Evolutionary conservation across 495 filamentous ascomycete genomes (phyloP).

Genomic region (Xylaria acuta): DNA sequence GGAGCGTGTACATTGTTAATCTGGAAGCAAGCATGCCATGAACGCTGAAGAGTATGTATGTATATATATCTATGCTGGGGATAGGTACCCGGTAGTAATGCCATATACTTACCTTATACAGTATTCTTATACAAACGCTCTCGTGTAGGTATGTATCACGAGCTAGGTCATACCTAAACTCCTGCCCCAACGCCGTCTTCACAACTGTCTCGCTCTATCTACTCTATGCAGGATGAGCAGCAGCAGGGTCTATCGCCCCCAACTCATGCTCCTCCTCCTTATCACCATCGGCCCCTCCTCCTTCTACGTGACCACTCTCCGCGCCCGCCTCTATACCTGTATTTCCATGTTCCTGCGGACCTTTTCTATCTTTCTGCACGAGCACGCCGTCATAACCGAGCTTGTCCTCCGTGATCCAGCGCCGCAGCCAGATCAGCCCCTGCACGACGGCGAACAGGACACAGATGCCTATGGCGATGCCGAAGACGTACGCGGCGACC

Average conservation of each 20-base stretch:
- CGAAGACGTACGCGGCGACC: constrained; percentile 65
- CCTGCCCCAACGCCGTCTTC: neutral
- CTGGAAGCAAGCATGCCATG: neutral
- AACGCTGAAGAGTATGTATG: neutral
- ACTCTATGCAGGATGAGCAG: neutral
- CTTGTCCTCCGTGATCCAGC: constrained; percentile 60
- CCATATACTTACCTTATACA: neutral
- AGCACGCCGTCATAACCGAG: constrained; percentile 54
- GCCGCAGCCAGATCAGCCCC: constrained; percentile 53
- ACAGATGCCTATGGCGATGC: constrained; percentile 67
- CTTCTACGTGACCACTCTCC: neutral
- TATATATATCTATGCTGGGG: neutral
- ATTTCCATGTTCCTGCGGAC: neutral
- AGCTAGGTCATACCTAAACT: neutral
- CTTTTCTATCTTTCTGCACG: neutral
- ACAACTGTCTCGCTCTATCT: neutral
- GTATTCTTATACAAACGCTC: neutral
- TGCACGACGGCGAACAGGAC: constrained; percentile 66
- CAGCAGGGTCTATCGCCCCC: neutral
- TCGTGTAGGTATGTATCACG: neutral
- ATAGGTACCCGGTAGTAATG: neutral
- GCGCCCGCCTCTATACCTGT: neutral
- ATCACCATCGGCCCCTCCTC: neutral
- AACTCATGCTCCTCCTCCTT: constrained; percentile 12
- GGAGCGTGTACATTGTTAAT: neutral